phyloP scores from a whole-genome alignment of 805 yeast species.

The Yarrowia hollandica region DNA sequence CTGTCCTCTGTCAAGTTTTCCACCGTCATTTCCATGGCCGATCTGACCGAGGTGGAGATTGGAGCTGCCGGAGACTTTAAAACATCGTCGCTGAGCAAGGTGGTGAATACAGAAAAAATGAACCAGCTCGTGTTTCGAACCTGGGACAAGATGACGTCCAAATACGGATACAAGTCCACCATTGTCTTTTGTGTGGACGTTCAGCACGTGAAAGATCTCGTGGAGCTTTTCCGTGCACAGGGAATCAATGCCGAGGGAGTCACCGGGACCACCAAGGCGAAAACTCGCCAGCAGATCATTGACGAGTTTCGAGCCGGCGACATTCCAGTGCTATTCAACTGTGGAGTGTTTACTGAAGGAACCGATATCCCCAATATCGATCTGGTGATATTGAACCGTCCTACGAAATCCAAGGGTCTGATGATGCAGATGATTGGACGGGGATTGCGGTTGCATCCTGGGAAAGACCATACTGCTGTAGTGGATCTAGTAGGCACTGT shows the following conservation, averaged over 20 bases:
- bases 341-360: conserved; percentile 91
- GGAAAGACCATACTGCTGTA: conserved; percentile 67
- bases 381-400: conserved; percentile 72
- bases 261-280: conserved; percentile 60
- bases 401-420: conserved; percentile 72
- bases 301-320: conserved; percentile 60
- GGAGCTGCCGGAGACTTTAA: conserved; percentile 55
- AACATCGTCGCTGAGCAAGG: conserved; percentile 51
- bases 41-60: conserved; percentile 44
- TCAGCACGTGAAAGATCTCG: conserved; percentile 59
- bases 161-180: conserved; percentile 55
- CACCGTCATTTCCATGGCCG: conserved; percentile 52
- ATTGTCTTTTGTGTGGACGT: conserved; percentile 77
- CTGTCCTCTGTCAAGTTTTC: conserved; percentile 69
- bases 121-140: conserved; percentile 59
- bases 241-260: conserved; percentile 74
- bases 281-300: conserved; percentile 54
- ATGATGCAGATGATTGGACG: conserved; percentile 89
- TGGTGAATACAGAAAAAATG: conserved; percentile 54
- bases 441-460: conserved; percentile 66
- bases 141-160: conserved; percentile 47
- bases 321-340: conserved; percentile 76
- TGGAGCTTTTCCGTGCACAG: conserved; percentile 52
- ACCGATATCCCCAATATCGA: conserved; percentile 92
- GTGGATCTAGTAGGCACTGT: conserved; percentile 71